Base-by-base conservation (phyloP, 2,329 filamentous ascomycete species). In the Cladosporium sp. region DNA sequence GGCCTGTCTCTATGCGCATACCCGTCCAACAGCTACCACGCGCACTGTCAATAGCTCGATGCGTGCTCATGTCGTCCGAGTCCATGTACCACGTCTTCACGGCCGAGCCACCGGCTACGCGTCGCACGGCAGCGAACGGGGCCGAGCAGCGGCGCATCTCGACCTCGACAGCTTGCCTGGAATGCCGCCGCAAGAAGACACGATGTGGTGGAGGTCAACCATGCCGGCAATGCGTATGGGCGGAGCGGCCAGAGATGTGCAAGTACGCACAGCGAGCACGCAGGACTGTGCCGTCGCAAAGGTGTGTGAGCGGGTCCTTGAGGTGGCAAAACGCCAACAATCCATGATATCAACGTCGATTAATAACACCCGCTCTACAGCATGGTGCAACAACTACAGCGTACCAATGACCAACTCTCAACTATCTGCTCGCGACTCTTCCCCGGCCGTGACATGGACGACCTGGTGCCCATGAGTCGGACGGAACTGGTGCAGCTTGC, bases 201-300 rank as follows among this genome's bases (percentile, higher is more conserved):
- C 87, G 89, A 62, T 92, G 89, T 68, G 88, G 91, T 74, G 89
- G 89, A 57, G 83, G 87, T 65, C 86, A 90, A 67, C 89, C 89
- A 7, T 92, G 89, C 68, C 87, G 88, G 37, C 88, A 91, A 69
- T 92, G 89, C 69, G 81, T 89, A 58, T 91, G 88, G 68, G 91
- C 89, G 68, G 84, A 89, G 55, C 88, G 88, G 59, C 86, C 88
- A 4, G 89, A 91, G 70, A 80, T 84, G 56, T 92, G 89, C 70
- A 86, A 86, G 67, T 92, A 92, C 71, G 87, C 90, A 64, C 90
- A 91, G 73, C 88, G 90, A 63, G 81, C 88, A 15, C 86, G 89
- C 70, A 78, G 87, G 60, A 83, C 89, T 15, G 86, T 89, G 58
- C 88, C 88, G 0, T 91, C 88, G 10, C 83, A 87, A 72, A 91